phyloP scores from a whole-genome alignment of 2,329 filamentous ascomycete genomes.

The Camptophora hylomeconis region DNA sequence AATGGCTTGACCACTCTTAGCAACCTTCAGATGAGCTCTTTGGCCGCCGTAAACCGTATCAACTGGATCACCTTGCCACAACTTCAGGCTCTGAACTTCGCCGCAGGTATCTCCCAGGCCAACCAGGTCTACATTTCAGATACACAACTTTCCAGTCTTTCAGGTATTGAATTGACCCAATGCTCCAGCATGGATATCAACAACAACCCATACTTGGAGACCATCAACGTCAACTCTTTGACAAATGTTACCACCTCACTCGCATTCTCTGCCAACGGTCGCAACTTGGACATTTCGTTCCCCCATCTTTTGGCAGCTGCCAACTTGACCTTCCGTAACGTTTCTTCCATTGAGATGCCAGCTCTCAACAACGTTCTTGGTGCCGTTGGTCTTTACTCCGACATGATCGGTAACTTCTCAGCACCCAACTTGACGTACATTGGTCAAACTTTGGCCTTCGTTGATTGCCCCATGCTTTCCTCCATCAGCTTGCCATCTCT shows the following conservation, averaged over 20 bases:
- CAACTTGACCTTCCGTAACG: conserved; percentile 74
- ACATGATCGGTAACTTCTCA: conserved; percentile 37
- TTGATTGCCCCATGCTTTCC: conserved; percentile 42
- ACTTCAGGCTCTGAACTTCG: conserved; percentile 47
- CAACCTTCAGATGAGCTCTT: conserved; percentile 50
- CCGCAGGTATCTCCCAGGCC: conserved; percentile 53
- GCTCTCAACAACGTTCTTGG: conserved; percentile 60
- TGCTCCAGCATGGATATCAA: conserved; percentile 66
- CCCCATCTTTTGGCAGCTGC: conserved; percentile 65
- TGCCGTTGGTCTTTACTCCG: conserved; percentile 73
- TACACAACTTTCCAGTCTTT: conserved; percentile 66
- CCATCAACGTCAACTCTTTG: conserved; percentile 61
- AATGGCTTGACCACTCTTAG: conserved; percentile 55
- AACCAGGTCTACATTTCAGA: conserved; percentile 64
- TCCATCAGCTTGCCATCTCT: conserved; percentile 69
- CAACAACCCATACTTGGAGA: conserved; percentile 74
- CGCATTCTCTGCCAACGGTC: conserved; percentile 68
- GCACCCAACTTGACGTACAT: conserved; percentile 34
- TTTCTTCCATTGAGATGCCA: conserved; percentile 60
- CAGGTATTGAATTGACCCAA: conserved; percentile 67
- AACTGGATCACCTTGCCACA: conserved; percentile 58
- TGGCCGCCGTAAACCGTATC: conserved; percentile 55
- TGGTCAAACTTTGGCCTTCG: conserved; percentile 41
- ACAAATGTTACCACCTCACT: conserved; percentile 59
- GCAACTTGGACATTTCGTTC: conserved; percentile 57